Conservation (phyloP, 768 basidiomycete genomes). For the Lactarius deliciosus region DNA sequence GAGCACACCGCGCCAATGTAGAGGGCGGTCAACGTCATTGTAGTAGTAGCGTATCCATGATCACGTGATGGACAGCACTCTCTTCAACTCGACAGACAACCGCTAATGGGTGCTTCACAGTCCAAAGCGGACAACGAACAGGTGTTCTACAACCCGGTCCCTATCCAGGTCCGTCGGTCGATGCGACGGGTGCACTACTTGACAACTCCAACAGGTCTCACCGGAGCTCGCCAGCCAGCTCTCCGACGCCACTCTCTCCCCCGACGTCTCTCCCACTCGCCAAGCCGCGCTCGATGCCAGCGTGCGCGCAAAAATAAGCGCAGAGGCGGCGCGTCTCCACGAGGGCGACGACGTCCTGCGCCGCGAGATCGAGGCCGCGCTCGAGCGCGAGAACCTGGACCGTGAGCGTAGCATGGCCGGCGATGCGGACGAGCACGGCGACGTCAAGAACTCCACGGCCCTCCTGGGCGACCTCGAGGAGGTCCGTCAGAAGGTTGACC, state of each 20-base stretch:
- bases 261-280: constrained; percentile 61
- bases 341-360: constrained; percentile 69
- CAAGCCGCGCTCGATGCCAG: constrained; percentile 74
- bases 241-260: constrained; percentile 57
- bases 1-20: constrained; percentile 33
- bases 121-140: constrained; percentile 64
- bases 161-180: constrained; percentile 38
- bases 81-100: not conserved
- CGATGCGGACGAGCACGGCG: constrained; percentile 36
- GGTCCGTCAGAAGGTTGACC: constrained; percentile 68
- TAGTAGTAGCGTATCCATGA: not conserved
- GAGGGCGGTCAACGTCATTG: not conserved
- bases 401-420: constrained; percentile 60
- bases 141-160: constrained; percentile 45
- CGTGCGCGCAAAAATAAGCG: constrained; percentile 68
- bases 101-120: constrained; percentile 63
- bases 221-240: constrained; percentile 79
- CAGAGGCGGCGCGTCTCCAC: constrained; percentile 63
- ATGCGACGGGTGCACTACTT: not conserved
- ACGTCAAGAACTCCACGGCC: constrained; percentile 56
- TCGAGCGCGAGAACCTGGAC: constrained; percentile 88
- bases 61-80: constrained; percentile 13
- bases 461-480: constrained; percentile 76
- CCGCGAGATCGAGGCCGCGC: constrained; percentile 68
- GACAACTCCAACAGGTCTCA: constrained; percentile 58